phyloP scores from a whole-genome alignment of 2,329 filamentous ascomycete species.

The Hymenoscyphus linearis region DNA sequence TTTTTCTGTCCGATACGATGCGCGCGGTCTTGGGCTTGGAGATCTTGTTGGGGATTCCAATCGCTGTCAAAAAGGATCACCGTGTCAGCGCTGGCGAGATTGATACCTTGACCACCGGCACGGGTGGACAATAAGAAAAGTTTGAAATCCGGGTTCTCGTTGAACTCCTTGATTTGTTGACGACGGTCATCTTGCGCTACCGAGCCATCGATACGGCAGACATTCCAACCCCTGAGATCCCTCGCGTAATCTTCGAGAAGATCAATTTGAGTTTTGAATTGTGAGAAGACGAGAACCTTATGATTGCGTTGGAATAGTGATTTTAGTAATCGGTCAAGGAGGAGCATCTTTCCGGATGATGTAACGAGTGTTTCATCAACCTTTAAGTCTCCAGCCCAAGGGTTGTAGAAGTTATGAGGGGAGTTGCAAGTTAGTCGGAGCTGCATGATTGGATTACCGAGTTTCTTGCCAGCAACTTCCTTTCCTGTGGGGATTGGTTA shows the following conservation, averaged over 20 bases:
- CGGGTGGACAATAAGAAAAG: conserved; percentile 87
- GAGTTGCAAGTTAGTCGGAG: conserved; percentile 87
- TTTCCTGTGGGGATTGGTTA: conserved; percentile 50
- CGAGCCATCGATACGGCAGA: conserved; percentile 86
- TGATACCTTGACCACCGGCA: conserved; percentile 92
- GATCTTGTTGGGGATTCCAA: conserved; percentile 95
- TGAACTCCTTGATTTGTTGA: conserved; percentile 69
- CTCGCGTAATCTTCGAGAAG: conserved; percentile 82
- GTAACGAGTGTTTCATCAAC: conserved; percentile 80
- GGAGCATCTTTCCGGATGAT: conserved; percentile 89
- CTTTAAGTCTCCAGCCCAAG: conserved; percentile 61
- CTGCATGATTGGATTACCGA: conserved; percentile 91
- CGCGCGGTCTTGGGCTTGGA: conserved; percentile 92
- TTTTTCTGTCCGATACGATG: conserved; percentile 91
- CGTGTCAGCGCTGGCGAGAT: conserved; percentile 84
- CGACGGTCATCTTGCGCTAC: conserved; percentile 70
- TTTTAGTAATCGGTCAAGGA: conserved; percentile 81
- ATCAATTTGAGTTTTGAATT: conserved; percentile 92
- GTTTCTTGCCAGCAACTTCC: conserved; percentile 83
- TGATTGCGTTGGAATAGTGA: conserved; percentile 68
- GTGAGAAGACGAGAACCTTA: conserved; percentile 93
- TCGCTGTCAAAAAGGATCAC: conserved; percentile 87
- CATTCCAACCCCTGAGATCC: conserved; percentile 70
- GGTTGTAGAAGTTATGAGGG: conserved; percentile 95
- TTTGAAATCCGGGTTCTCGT: conserved; percentile 57